Evolutionary conservation across 2,329 filamentous ascomycete genomes (phyloP), one percentile per base, ranked within the genome.

Genomic region (Nothophoma quercina): DNA sequence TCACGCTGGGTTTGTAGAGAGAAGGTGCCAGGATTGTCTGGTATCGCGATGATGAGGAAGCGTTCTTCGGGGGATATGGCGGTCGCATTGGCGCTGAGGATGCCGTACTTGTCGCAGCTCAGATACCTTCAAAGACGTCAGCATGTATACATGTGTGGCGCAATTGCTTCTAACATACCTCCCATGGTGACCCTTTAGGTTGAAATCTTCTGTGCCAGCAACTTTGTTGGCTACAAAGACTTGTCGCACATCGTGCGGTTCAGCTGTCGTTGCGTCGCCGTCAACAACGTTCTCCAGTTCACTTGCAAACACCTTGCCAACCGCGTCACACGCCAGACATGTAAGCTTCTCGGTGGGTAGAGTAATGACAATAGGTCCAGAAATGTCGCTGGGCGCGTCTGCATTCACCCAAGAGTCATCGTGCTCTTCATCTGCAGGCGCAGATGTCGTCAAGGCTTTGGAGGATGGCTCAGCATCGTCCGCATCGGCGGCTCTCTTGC

Each of bases 321-420:
- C 88, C 33, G 89, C 86, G 71, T 99, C 95, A 77, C 89, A 93
- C 10, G 93, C 90, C 42, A 98, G 79, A 57, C 90, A 91, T 0
- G 87, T 86, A 0, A 88, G 84, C 1, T 85, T 84, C 8, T 87
- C 84, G 1, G 90, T 90, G 2, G 92, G 88, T 5, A 98, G 79
- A 1, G 96, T 89, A 47, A 98, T 81, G 66, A 97, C 82, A 43
- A 96, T 78, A 1, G 95, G 93, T 0, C 93, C 95, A 3, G 86
- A 80, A 32, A 98, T 83, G 70, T 98, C 93, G 51, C 79, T 79
- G 9, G 86, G 75, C 3, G 78, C 78, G 58, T 96, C 92, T 62
- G 92, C 93, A 4, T 88, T 90, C 4, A 97, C 92, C 95, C 95
- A 99, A 72, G 85, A 91, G 75, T 96, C 91, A 70, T 96, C 93